These are phyloP conservation scores for Ogataea naganishii DNA, from an alignment of 805 yeast genomes.

Conservation along the genomic window DNA sequence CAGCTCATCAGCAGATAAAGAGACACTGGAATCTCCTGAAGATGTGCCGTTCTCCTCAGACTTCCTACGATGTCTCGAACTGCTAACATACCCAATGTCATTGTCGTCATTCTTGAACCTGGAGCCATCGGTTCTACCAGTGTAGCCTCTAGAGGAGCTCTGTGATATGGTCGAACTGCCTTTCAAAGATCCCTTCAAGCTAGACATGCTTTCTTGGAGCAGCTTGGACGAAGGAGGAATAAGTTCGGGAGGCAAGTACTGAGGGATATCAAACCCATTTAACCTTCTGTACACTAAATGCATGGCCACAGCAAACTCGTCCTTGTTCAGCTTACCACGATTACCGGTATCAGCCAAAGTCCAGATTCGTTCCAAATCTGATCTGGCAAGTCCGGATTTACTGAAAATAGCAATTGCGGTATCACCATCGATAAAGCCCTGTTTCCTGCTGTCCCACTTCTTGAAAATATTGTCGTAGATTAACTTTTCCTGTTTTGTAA, in stretches of 20 bases:
- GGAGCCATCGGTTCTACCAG: constrained; percentile 34
- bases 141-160: constrained; percentile 23
- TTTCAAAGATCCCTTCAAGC: constrained; percentile 59
- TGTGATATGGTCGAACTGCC: constrained; percentile 22
- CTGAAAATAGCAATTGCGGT: constrained; percentile 82
- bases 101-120: constrained; percentile 71
- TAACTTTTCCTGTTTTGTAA: constrained; percentile 78
- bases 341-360: constrained; percentile 75
- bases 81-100: constrained; percentile 49
- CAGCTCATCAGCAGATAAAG: constrained; percentile 42
- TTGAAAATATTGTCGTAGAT: constrained; percentile 81
- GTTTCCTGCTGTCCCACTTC: constrained; percentile 68
- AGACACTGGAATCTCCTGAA: constrained; percentile 16
- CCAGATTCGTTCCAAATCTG: constrained; percentile 89
- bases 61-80: constrained; percentile 53
- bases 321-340: constrained; percentile 75
- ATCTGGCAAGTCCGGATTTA: constrained; percentile 81
- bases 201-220: constrained; percentile 60
- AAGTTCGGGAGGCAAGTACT: constrained; percentile 76
- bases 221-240: constrained; percentile 79
- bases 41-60: constrained; percentile 12
- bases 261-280: constrained; percentile 83
- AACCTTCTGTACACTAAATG: constrained; percentile 86
- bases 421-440: constrained; percentile 70
- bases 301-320: constrained; percentile 95